Evolutionary conservation across 768 basidiomycete genomes (phyloP), one percentile per base, ranked within the genome.

Genomic region (Termitomyces eurrhizus): DNA sequence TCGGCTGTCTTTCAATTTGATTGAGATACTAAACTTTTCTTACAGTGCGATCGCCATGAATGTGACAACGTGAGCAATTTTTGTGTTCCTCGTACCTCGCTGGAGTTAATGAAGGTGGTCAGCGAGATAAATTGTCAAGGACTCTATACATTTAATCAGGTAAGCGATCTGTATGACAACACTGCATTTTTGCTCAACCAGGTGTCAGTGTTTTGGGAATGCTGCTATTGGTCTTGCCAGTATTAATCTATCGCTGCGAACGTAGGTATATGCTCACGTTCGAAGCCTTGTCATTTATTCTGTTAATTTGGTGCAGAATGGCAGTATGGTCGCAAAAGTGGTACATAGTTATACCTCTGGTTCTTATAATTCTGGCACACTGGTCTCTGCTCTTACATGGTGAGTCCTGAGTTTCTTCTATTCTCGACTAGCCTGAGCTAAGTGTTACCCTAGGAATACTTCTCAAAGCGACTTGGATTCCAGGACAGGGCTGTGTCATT

Each of bases 371-470:
- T 62, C 73, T 89, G 18, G 88, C 80, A 0, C 88, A 90, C 67
- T 90, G 87, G 88, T 86, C 86, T 4, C 76, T 90, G 45, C 76
- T 89, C 33, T 73, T 90, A 35, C 87, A 87, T 66, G 88, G 88
- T 87, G 62, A 32, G 73, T 42, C 26, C 6, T 11, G 42, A 26
- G 11, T 29, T 29, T 39, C n/a, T 8, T 26, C 36, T 18, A 52
- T 24, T 39, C 44, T 36, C 26, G 32, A 36, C 51, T 55, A 21
- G 44, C 13, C 53, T 46, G 32, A 36, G 35, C 52, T 53, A 24
- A 39, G 56, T 53, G 46, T 46, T 13, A 41, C 13, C 41, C 24
- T 52, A 86, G 86, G 86, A 36, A 70, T 87, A 41, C 76, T 88
- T 32, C 74, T 90, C 36, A 83, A 83, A 58, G 87, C 88, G 0